A percentile compares a stretch with the other conserved stretches of the same genome.
Conservation (phyloP, 1,284 basidiomycete species). For the Flammula alnicola region DNA sequence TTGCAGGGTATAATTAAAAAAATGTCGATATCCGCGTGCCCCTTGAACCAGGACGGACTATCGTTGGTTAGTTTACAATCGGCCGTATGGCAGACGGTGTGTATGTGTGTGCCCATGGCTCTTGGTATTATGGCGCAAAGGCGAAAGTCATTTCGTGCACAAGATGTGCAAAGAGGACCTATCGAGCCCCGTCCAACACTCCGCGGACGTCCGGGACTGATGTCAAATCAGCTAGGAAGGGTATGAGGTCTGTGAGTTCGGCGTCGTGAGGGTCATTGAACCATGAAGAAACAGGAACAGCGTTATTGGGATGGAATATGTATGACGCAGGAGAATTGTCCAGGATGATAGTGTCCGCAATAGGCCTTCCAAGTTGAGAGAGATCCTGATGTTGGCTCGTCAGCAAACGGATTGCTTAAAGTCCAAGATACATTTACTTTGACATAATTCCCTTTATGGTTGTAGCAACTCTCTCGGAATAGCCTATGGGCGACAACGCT, state of each 20-base stretch:
- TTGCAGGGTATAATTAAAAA: conserved; percentile 23
- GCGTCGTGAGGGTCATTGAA: conserved; percentile 99
- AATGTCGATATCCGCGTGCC: conserved; percentile 5
- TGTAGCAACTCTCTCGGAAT: conserved; percentile 98
- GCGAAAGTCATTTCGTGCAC: neutral
- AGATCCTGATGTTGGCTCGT: conserved; percentile 73
- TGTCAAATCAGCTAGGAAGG: conserved; percentile 89
- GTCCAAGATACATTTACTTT: conserved; percentile 68
- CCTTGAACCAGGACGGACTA: conserved; percentile 3
- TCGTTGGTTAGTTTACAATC: conserved; percentile 16
- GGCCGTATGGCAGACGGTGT: no score
- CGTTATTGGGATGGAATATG: conserved; percentile 99
- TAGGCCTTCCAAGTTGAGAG: conserved; percentile 93
- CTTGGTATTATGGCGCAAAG: neutral
- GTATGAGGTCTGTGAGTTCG: conserved; percentile 93
- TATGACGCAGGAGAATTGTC: conserved; percentile 99
- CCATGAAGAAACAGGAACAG: conserved; percentile 99
- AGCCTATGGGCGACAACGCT: conserved; percentile 91
- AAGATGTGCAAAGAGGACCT: neutral
- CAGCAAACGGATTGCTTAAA: conserved; percentile 1
- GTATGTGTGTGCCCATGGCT: no score
- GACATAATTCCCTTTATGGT: conserved; percentile 99
- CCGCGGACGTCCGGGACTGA: conserved; percentile 91
- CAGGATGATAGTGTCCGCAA: conserved; percentile 94
- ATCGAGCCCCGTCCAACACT: conserved; percentile 85